phyloP scores from a whole-genome alignment of 2,329 filamentous ascomycete genomes.

The Didymella exigua region DNA sequence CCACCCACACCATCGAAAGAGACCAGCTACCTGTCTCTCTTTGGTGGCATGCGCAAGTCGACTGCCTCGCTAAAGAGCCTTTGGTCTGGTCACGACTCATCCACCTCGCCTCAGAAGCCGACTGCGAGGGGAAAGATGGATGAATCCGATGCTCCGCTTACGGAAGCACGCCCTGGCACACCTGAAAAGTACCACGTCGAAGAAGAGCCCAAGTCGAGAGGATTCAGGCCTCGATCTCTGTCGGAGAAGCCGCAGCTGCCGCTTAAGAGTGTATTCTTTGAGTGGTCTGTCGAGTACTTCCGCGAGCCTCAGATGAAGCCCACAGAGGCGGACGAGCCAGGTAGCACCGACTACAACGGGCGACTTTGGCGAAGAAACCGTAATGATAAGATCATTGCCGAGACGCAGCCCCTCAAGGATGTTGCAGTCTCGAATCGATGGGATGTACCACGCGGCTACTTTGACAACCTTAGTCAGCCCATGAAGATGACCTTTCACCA shows the following conservation, averaged over 20 bases:
- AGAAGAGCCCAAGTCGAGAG: constrained; percentile 77
- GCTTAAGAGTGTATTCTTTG: constrained; percentile 80
- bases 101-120: constrained; percentile 36
- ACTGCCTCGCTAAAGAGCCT: constrained; percentile 68
- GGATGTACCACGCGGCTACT: constrained; percentile 80
- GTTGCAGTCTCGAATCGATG: constrained; percentile 84
- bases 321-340: constrained; percentile 93
- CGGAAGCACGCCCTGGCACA: constrained; percentile 71
- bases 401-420: constrained; percentile 92
- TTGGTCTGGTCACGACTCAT: constrained; percentile 51
- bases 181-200: constrained; percentile 72
- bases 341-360: constrained; percentile 94
- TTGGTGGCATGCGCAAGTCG: constrained; percentile 64
- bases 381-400: constrained; percentile 88
- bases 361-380: constrained; percentile 89
- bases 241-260: constrained; percentile 70
- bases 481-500: constrained; percentile 96
- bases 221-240: constrained; percentile 68
- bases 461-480: constrained; percentile 89
- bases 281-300: constrained; percentile 97
- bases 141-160: constrained; percentile 70
- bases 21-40: constrained; percentile 63
- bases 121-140: constrained; percentile 56
- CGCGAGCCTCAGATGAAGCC: constrained; percentile 98
- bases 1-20: constrained; percentile 58